Conservation (phyloP, 2,329 filamentous ascomycete genomes). For the Grosmannia serpens region DNA sequence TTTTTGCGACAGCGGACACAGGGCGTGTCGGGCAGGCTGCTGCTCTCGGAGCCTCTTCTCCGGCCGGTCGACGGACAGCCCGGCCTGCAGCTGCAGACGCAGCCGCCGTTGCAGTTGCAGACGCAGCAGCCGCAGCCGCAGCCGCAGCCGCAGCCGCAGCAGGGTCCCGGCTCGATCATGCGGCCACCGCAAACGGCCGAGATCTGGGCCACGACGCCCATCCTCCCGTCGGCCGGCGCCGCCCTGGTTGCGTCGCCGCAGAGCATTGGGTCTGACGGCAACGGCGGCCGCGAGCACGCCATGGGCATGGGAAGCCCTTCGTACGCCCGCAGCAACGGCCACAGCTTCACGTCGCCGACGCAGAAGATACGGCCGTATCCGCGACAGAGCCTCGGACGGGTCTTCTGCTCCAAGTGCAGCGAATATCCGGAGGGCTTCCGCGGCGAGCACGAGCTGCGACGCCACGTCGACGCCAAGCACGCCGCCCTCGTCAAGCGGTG, state of each 20-base stretch:
- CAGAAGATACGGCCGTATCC: slow-evolving; percentile 34
- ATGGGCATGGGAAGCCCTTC: slow-evolving; percentile 26
- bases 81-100: neutral
- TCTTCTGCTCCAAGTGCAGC: slow-evolving; percentile 58
- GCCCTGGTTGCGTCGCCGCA: slow-evolving; percentile 21
- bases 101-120: neutral
- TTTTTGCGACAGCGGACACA: slow-evolving; percentile 21
- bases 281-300: slow-evolving; percentile 27
- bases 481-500: slow-evolving; percentile 41
- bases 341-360: slow-evolving; percentile 31
- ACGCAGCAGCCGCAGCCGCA: neutral
- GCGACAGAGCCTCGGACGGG: slow-evolving; percentile 41
- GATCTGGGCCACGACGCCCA: slow-evolving; percentile 8
- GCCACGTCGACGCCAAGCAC: slow-evolving; percentile 59
- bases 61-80: neutral
- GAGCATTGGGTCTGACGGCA: slow-evolving; percentile 14
- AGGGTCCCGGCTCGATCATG: neutral
- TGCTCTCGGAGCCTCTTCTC: too few species aligned
- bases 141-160: neutral
- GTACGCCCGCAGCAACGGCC: slow-evolving; percentile 25
- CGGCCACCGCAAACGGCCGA: neutral
- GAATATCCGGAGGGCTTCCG: slow-evolving; percentile 72
- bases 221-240: slow-evolving; percentile 14
- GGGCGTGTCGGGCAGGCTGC: neutral
- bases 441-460: slow-evolving; percentile 69